Base-by-base conservation (phyloP, 75 land plant species). In the Gnetum montanum region DNA sequence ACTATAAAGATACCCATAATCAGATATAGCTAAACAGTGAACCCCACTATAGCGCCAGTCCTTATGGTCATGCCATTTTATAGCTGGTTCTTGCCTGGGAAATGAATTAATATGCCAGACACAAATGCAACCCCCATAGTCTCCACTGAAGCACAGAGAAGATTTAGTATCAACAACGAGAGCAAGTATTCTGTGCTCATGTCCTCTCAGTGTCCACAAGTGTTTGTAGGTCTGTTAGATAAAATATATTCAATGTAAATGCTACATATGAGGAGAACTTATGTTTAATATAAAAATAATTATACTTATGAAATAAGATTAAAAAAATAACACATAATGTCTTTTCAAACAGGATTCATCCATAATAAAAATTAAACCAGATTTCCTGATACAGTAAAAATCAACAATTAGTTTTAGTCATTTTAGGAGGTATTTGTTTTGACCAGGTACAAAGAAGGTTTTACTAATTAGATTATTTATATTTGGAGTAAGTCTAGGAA, bases 1-100 rank as follows among this genome's bases (percentile, higher is more conserved):
- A 69, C 85, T 89, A 53, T 85, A 94, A 13, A 94, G 67, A 57
- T 65, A 64, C 40, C 67, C 66, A 59, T 72, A 66, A 54, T 57
- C 68, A 30, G 90, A 78, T 51, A 73, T 54, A 19, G 79, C 72
- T 25, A 94, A 46, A 4, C 88, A 76, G 49, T 94, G 76, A 34
- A 94, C 79, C 20, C 98, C 98, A 60, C 76, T 77, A 49, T 72
- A 94, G 8, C 96, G 96, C 98, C 98, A 94, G 60, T 94, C 98
- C 26, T 72, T 74, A 43, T 85, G 78, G 57, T 89, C 96, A 48
- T 73, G 56, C 90, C 96, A 94, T 24, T 69, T 79, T 33, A 72
- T 75, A 6, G 80, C 24, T n/a, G 80, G 88, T 24, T 69, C 70
- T 44, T 60, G 40, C 4, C 36, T 49, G 35, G 62, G 53, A 1